Evolutionary conservation across 805 yeast species (phyloP).

Genomic region (Ogataea allantospora): DNA sequence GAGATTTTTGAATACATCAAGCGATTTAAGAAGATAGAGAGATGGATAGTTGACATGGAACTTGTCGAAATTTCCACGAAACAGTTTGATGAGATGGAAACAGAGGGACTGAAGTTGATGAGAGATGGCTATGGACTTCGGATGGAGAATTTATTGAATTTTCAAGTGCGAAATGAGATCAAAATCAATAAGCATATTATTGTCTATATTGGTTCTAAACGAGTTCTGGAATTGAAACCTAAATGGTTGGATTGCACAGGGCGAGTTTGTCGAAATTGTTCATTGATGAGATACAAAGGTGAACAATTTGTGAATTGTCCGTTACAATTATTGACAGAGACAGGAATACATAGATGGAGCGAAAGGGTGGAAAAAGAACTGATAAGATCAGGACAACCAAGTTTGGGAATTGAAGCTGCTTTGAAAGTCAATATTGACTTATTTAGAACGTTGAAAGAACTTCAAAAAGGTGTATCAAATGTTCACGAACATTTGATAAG

Average conservation of each 20-base stretch:
- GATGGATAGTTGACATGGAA: constrained; percentile 20
- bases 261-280: constrained; percentile 46
- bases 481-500: constrained; percentile 31
- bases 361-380: constrained; percentile 24
- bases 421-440: constrained; percentile 5
- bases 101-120: not conserved
- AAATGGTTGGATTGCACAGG: constrained; percentile 45
- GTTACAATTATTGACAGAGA: constrained; percentile 36
- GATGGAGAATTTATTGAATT: constrained; percentile 27
- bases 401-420: constrained; percentile 5
- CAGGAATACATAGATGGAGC: constrained; percentile 37
- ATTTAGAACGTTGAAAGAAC: constrained; percentile 21
- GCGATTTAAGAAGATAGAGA: constrained; percentile 13
- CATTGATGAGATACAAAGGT: constrained; percentile 34
- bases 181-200: constrained; percentile 28
- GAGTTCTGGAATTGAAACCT: constrained; percentile 46
- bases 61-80: constrained; percentile 8
- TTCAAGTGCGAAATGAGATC: constrained; percentile 4
- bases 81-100: constrained; percentile 1
- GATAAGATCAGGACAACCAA: not conserved
- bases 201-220: constrained; percentile 16
- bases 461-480: constrained; percentile 37
- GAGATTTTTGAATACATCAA: constrained; percentile 41
- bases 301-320: constrained; percentile 39
- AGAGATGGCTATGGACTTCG: constrained; percentile 26